Percentiles rank a stretch among this genome's conserved stretches.
These are phyloP conservation scores for Alternaria conjuncta DNA, from an alignment of 2,329 filamentous ascomycete genomes.

Conservation along the genomic window DNA sequence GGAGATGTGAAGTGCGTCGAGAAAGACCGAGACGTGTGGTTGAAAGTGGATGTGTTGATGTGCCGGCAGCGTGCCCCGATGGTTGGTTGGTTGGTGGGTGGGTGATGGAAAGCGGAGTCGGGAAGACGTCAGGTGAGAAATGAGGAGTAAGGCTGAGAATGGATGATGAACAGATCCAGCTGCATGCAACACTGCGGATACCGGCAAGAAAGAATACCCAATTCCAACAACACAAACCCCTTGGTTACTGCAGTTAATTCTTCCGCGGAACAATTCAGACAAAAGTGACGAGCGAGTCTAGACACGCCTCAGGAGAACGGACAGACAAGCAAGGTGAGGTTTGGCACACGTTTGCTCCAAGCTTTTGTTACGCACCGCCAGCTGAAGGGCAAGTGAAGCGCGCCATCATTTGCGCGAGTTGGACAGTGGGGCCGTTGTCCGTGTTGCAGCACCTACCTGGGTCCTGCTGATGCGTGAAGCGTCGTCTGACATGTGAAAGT, in stretches of 20 bases:
- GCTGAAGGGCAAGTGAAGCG: slow-evolving; percentile 20
- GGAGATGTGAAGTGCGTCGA: not conserved
- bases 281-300: not conserved
- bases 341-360: not conserved
- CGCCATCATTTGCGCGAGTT: slow-evolving; percentile 7
- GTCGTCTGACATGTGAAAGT: slow-evolving; percentile 21
- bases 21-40: not conserved
- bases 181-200: slow-evolving; percentile 8
- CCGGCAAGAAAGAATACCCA: not conserved
- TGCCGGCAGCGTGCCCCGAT: not conserved
- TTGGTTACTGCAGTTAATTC: not conserved
- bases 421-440: slow-evolving; percentile 19
- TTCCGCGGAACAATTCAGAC: not conserved
- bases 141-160: not conserved
- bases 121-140: slow-evolving; percentile 13
- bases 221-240: not conserved
- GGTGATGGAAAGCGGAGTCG: slow-evolving; percentile 15
- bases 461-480: not conserved
- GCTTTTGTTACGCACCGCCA: slow-evolving; percentile 9
- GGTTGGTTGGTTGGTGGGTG: not conserved
- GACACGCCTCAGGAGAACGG: not conserved
- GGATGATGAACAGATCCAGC: slow-evolving; percentile 5
- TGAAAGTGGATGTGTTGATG: not conserved
- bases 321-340: not conserved
- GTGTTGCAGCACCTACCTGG: slow-evolving; percentile 4